Evolutionary conservation across 2,329 filamentous ascomycete species (phyloP), one percentile per base, ranked within the genome.

Genomic region (Penicillium sp.): DNA sequence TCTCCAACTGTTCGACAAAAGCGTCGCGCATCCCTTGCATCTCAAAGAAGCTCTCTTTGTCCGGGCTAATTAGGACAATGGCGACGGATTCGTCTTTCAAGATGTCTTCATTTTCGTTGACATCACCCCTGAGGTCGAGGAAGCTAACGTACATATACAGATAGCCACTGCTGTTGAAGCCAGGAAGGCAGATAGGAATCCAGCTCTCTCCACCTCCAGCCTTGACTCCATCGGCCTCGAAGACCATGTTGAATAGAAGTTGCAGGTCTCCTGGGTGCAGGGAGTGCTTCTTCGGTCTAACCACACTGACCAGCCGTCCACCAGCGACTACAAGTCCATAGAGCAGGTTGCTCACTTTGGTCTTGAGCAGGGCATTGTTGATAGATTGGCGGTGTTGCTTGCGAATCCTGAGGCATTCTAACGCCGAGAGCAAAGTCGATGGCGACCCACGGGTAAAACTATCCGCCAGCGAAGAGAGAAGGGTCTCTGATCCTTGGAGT

Each of bases 131-230:
- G 37, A 85, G 81, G 65, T 91, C 87, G 60, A 99, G 84, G 73
- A 98, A 99, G 79, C 91, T 96, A 71, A 99, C 95, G 70, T 98
- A 99, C 92, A 99, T 98, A 79, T 99, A 97, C 1, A 99, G 82
- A 71, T 96, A 99, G 26, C 95, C 96, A 51, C 88, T 90, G 73
- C 91, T 98, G 78, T 99, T 99, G 78, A 99, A 99, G 5, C 93
- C 93, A 0, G 95, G 96, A 3, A 99, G 83, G 68, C 95, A 99
- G 7, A 99, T 82, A 0, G 95, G 95, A 48, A 98, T 93, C 95
- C 95, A 99, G 68, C 93, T 97, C 75, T 99, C 95, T 29, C 93
- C 95, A n/a, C 86, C 92, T 6, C 90, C 93, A 21, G 91, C 89
- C 71, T 95, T 93, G 71, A 99, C 89, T 44, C 91, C 90, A 49